phyloP scores from a whole-genome alignment of 768 basidiomycete species.

The Serendipita sp. region DNA sequence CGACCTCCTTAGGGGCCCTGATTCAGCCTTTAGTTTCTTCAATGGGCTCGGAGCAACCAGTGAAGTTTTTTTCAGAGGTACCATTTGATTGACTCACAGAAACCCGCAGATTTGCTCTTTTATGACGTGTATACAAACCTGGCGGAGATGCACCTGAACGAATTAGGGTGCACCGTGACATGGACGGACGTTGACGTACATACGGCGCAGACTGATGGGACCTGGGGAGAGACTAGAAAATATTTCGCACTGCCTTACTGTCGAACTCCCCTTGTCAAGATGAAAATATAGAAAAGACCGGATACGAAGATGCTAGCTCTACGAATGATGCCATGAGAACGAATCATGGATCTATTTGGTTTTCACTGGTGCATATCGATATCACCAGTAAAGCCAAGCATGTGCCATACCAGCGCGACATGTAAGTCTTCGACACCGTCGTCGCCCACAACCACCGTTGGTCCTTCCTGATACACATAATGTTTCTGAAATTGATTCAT shows the following conservation, averaged over 20 bases:
- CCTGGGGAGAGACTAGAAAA: conserved; percentile 61
- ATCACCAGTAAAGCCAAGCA: neutral
- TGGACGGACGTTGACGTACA: conserved; percentile 76
- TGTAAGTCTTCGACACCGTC: neutral
- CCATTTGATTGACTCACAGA: neutral
- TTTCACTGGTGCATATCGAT: neutral
- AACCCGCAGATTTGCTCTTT: conserved; percentile 55
- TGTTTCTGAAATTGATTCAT: neutral
- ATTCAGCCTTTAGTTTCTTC: conserved; percentile 85
- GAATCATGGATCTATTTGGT: neutral
- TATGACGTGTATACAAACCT: conserved; percentile 84
- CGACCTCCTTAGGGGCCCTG: conserved; percentile 53
- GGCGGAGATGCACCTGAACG: conserved; percentile 69
- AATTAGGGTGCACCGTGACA: conserved; percentile 56
- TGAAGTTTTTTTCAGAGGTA: conserved; percentile 22
- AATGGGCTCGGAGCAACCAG: conserved; percentile 93
- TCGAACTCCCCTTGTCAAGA: conserved; percentile 22
- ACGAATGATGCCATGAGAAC: neutral
- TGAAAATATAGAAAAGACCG: conserved; percentile 3
- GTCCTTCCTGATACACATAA: neutral
- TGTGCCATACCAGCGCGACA: neutral
- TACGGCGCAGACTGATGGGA: conserved; percentile 31
- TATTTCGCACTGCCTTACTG: conserved; percentile 71
- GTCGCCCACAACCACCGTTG: neutral
- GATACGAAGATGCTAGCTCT: neutral